These are phyloP conservation scores for Penicillium daleae DNA, from an alignment of 495 filamentous ascomycete genomes.

Conservation along the genomic window DNA sequence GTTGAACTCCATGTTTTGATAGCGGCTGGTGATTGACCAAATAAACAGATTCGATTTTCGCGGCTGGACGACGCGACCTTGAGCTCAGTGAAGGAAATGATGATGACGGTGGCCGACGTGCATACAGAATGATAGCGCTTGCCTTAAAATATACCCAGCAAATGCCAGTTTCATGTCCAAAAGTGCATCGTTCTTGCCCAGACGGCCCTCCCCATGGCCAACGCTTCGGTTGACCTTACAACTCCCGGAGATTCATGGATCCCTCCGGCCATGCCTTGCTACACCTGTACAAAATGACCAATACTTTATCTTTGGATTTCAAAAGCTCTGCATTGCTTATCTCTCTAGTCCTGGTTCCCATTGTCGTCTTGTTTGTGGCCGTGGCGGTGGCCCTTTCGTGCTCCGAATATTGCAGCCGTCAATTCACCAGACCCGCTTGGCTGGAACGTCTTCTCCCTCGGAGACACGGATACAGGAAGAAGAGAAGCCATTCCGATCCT, in stretches of 20 bases:
- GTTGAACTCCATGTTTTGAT: not conserved
- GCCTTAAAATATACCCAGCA: slow-evolving; percentile 30
- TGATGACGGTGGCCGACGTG: slow-evolving; percentile 55
- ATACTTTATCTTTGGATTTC: slow-evolving; percentile 36
- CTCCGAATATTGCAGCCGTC: slow-evolving; percentile 38
- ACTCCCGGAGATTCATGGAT: not conserved
- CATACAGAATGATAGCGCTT: slow-evolving; percentile 31
- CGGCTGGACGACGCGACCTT: slow-evolving; percentile 65
- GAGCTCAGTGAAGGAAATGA: slow-evolving; percentile 61
- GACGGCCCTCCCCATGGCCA: not conserved
- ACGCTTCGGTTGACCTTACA: not conserved
- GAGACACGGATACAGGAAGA: slow-evolving; percentile 19
- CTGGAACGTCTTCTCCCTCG: slow-evolving; percentile 14
- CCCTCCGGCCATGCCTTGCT: slow-evolving; percentile 10
- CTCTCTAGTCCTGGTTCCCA: slow-evolving; percentile 59
- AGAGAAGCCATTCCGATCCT: slow-evolving; percentile 25
- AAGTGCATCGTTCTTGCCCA: slow-evolving; percentile 11
- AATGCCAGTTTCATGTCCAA: slow-evolving; percentile 10
- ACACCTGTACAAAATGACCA: slow-evolving; percentile 33
- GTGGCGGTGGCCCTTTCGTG: slow-evolving; percentile 53
- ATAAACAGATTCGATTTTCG: slow-evolving; percentile 67
- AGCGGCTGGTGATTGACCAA: not conserved
- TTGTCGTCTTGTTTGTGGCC: slow-evolving; percentile 48
- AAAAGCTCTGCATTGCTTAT: slow-evolving; percentile 48
- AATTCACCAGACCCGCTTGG: slow-evolving; percentile 18